These are phyloP conservation scores for Neckera pumila DNA, from an alignment of 225 moss, liverwort and hornwort species.

Conservation along the genomic window DNA sequence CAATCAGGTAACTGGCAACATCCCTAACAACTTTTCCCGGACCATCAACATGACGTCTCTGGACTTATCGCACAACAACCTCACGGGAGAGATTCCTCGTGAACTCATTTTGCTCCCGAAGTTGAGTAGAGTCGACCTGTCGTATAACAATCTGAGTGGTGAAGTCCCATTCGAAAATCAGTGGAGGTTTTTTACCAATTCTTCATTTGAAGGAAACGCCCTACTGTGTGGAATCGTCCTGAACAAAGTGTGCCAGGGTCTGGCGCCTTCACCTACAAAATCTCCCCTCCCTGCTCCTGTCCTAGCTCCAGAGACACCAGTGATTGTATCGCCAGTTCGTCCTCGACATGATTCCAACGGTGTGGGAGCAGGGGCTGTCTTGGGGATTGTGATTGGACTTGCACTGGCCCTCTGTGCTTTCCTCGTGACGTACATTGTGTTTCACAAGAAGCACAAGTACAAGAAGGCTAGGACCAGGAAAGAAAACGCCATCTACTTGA, in stretches of 20 bases:
- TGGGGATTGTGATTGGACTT: slow-evolving; percentile 16
- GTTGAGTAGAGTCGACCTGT: slow-evolving; percentile 30
- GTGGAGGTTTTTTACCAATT: slow-evolving; percentile 15
- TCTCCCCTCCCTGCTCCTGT: neutral
- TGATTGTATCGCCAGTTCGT: neutral
- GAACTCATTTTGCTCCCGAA: slow-evolving; percentile 7
- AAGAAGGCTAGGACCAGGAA: slow-evolving; percentile 2
- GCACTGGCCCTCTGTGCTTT: slow-evolving; percentile 17
- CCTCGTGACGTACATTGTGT: slow-evolving; percentile 13
- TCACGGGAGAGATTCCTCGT: slow-evolving; percentile 33
- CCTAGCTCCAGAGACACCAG: neutral
- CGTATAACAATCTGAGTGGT: slow-evolving; percentile 31
- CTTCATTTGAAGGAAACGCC: slow-evolving; percentile 28
- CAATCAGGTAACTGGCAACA: slow-evolving; percentile 32
- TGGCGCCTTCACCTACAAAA: neutral
- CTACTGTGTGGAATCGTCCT: slow-evolving; percentile 33
- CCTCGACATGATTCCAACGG: neutral
- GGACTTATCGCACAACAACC: slow-evolving; percentile 47
- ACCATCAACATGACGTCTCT: slow-evolving; percentile 11
- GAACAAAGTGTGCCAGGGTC: neutral
- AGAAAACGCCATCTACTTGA: slow-evolving; percentile 16
- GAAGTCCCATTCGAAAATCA: slow-evolving; percentile 21
- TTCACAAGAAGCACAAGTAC: neutral
- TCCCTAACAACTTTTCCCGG: slow-evolving; percentile 15
- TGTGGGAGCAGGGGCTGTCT: neutral